Evolutionary conservation across 1,284 basidiomycete species (phyloP), one percentile per base, ranked within the genome.

Genomic region (Fistulinella cinereoalba): DNA sequence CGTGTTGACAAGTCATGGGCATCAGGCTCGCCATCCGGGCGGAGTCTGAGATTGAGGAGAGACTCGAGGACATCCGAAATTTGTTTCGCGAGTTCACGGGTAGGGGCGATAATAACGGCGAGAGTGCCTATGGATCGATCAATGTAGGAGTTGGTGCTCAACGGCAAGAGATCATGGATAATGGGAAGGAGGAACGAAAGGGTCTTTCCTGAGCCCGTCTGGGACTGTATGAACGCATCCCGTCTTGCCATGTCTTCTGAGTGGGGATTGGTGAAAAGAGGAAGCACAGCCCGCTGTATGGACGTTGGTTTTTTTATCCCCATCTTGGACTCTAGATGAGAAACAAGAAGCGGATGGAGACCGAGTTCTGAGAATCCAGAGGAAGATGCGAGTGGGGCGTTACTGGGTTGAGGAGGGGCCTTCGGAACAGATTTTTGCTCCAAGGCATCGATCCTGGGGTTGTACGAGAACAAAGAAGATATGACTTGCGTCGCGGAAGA

Each of bases 121-220:
- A 99, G 77, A 0, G 97, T 98, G 15, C 97, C 97, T 56, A 95
- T 92, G 1, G 80, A 67, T 66, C 80, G 79, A 68, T 96, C 92
- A 57, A 96, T 93, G 62, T 92, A 93, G 1, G 91, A 93, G 18
- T 84, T 76, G 15, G 83, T 80, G 45, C 92, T 91, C 28, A 99
- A 76, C 0, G 93, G 92, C 23, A 99, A 79, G 34, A 97, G 82
- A 62, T 96, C 92, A 58, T 99, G 93, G 32, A 99, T 79, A 65
- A 99, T 94, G 16, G 97, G 97, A 4, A 99, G 80, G 15, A 99
- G 80, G 71, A 92, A 99, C 3, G 96, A 83, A 19, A 99, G 74
- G 0, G 96, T 99, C 72, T 99, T 99, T 57, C 97, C 97, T 0
- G 95, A 98, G 50, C 97, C 97, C 0, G 97, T 99, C 66, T 99